Percentiles rank a stretch among this genome's conserved stretches.
Evolutionary conservation across 2,329 filamentous ascomycete genomes (phyloP).

Genomic region (Coniochaeta sp.): DNA sequence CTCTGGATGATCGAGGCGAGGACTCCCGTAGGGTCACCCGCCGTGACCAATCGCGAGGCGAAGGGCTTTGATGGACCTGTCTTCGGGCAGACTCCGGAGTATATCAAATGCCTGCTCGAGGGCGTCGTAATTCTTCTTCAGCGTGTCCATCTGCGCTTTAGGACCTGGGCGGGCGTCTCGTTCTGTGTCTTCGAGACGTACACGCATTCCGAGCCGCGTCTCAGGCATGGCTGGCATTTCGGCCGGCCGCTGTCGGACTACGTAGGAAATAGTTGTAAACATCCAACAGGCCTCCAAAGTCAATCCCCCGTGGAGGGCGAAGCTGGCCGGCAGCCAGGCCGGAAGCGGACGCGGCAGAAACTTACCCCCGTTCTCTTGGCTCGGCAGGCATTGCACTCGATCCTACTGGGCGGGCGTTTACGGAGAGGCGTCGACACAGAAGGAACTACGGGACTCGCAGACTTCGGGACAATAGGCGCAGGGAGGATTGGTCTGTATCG

Average conservation of each 20-base stretch:
- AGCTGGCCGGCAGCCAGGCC: too few species aligned
- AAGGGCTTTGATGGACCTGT: not conserved
- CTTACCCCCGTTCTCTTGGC: slow-evolving; percentile 2
- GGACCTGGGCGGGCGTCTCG: not conserved
- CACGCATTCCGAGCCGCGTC: not conserved
- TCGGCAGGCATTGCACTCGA: not conserved
- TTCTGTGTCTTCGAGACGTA: not conserved
- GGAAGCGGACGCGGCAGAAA: too few species aligned
- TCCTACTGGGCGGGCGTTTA: not conserved
- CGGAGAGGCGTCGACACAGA: not conserved
- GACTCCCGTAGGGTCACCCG: not conserved
- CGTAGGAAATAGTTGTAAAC: not conserved
- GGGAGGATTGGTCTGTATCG: slow-evolving; percentile 1
- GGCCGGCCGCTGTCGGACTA: not conserved
- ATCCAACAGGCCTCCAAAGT: too few species aligned
- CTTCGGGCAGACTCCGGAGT: not conserved
- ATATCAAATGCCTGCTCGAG: not conserved
- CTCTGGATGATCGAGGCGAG: not conserved
- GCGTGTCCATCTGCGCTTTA: not conserved
- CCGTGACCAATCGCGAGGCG: not conserved
- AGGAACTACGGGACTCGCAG: not conserved
- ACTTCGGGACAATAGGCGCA: not conserved
- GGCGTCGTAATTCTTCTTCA: not conserved
- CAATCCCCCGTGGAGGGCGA: too few species aligned
- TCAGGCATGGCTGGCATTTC: not conserved